Conservation (phyloP, 495 filamentous ascomycete species). For the Talaromyces borbonicus region DNA sequence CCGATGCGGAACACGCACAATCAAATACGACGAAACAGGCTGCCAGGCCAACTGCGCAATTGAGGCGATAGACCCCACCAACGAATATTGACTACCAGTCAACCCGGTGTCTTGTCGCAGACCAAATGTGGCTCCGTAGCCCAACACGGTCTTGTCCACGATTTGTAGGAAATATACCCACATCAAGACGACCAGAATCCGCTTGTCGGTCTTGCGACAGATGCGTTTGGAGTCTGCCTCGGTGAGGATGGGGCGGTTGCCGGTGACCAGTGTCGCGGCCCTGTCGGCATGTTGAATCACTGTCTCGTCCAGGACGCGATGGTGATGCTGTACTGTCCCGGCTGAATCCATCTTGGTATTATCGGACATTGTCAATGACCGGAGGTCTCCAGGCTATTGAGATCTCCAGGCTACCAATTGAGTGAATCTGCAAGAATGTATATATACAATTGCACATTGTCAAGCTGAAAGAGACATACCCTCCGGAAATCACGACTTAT, state of each 20-base stretch:
- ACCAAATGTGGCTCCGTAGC: conserved; percentile 56
- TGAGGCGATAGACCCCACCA: conserved; percentile 50
- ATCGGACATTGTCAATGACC: no score
- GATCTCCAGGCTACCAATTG: no score
- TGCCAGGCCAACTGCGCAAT: conserved; percentile 59
- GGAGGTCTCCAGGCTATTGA: no score
- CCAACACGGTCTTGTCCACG: conserved; percentile 55
- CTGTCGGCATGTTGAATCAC: conserved; percentile 5
- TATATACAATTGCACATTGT: no score
- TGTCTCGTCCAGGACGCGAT: not conserved
- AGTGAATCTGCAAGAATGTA: no score
- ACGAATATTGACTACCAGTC: conserved; percentile 49
- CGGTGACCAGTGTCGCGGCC: conserved; percentile 2
- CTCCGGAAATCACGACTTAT: no score
- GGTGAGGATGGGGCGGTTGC: conserved; percentile 21
- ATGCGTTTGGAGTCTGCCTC: conserved; percentile 47
- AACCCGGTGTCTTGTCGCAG: conserved; percentile 43
- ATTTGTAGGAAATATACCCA: conserved; percentile 62
- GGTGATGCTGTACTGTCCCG: not conserved
- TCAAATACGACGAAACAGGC: conserved; percentile 53
- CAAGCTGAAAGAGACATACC: no score
- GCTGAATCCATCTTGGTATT: not conserved
- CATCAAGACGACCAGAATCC: conserved; percentile 46
- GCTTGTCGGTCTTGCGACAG: conserved; percentile 48
- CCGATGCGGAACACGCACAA: conserved; percentile 56